Evolutionary conservation across 768 basidiomycete genomes (phyloP).

Genomic region (Suillus alpinus): DNA sequence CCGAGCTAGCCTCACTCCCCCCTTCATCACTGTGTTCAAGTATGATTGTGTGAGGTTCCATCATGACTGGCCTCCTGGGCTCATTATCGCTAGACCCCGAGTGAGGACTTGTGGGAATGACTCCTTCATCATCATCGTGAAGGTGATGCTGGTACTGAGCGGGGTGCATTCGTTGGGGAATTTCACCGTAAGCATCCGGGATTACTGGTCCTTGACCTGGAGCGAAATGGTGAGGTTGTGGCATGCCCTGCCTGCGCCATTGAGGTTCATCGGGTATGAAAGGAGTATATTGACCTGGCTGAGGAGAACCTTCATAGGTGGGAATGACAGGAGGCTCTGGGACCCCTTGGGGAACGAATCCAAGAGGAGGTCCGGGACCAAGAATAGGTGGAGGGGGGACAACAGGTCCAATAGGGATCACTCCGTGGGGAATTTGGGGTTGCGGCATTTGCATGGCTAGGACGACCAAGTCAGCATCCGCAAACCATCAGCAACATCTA

Average conservation of each 20-base stretch:
- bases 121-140: slow-evolving; percentile 15
- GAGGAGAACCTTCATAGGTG: background rate
- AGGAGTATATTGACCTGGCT: slow-evolving; percentile 12
- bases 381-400: slow-evolving; percentile 16
- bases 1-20: background rate
- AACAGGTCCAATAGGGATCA: slow-evolving; percentile 16
- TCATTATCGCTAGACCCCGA: background rate
- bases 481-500: background rate
- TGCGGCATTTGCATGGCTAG: slow-evolving; percentile 27
- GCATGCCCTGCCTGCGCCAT: slow-evolving; percentile 19
- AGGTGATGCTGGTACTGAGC: slow-evolving; percentile 6
- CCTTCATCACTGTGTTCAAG: background rate
- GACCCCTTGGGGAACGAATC: slow-evolving; percentile 20
- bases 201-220: slow-evolving; percentile 36
- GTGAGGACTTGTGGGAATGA: slow-evolving; percentile 15
- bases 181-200: slow-evolving; percentile 3
- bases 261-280: slow-evolving; percentile 24
- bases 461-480: background rate
- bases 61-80: background rate
- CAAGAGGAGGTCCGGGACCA: slow-evolving; percentile 13
- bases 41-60: slow-evolving; percentile 11
- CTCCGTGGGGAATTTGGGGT: slow-evolving; percentile 20
- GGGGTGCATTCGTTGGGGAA: slow-evolving; percentile 7
- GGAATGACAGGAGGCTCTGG: slow-evolving; percentile 24
- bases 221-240: slow-evolving; percentile 18